Evolutionary conservation across 2,329 filamentous ascomycete genomes (phyloP).

Genomic region (Xylaria sp.): DNA sequence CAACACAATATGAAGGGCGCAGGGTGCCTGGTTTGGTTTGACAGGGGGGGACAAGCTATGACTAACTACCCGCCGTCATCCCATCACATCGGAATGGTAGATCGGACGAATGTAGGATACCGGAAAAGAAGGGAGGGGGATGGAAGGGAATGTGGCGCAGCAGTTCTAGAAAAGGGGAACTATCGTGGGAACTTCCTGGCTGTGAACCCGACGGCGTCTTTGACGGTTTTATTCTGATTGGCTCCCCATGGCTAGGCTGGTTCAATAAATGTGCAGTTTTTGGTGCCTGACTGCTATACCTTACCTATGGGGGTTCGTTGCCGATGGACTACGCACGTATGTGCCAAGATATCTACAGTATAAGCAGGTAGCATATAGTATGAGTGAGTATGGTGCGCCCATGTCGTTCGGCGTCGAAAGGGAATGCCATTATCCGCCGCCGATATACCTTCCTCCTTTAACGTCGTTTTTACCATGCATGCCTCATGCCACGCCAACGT

Average conservation of each 20-base stretch:
- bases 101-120: neutral
- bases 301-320: neutral
- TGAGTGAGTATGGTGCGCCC: too few species aligned
- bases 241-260: neutral
- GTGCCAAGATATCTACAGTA: neutral
- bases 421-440: neutral
- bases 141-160: slow-evolving; percentile 8
- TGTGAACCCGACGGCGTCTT: slow-evolving; percentile 1
- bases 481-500: slow-evolving; percentile 5
- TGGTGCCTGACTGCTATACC: slow-evolving; percentile 11
- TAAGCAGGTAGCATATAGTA: neutral
- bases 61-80: neutral
- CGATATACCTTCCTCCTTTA: neutral
- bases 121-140: neutral
- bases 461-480: neutral
- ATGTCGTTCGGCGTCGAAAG: neutral
- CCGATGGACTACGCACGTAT: too few species aligned
- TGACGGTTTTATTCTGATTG: neutral
- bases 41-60: neutral
- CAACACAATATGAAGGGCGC: neutral
- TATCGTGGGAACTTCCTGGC: neutral
- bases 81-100: slow-evolving; percentile 4
- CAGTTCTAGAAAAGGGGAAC: slow-evolving; percentile 19
- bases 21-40: neutral
- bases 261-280: neutral